Base-by-base conservation (phyloP, 2,329 filamentous ascomycete species). In the Fusarium nygamai region DNA sequence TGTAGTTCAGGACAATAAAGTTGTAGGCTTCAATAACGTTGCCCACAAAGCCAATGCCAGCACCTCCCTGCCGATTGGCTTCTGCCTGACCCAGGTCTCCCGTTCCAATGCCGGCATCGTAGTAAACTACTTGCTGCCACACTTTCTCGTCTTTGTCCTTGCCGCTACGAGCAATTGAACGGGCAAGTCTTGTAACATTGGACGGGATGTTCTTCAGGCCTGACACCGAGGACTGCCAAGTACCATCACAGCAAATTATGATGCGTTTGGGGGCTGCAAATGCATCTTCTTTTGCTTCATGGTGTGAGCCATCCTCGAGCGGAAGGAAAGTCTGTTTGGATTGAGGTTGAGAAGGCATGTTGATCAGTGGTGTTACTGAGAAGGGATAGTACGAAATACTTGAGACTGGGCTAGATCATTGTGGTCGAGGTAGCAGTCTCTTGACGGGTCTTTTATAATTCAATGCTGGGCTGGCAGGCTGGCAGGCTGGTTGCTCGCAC, bases 191-290 rank as follows among this genome's bases (percentile, higher is more conserved):
- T 34, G 79, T 80, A 16, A 83, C 82, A 34, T 83, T 83, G 19
- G 80, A 80, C 2, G 80, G 76, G 54, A 78, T 71, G 34, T 75
- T 74, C 47, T 73, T 75, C 22, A 76, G 74, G 17, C 79, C 77
- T 14, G 75, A 76, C 29, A 76, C 76, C 10, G 71, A 71, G 6
- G 59, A 72, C 60, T 81, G 82, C 82, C 81, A 83, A 13, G 82
- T 82, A 22, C 82, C 82, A 61, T 84, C 82, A 39, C 81, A 83
- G 66, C 82, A 84, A 48, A 82, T 75, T 43, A 83, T 62, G 61
- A 78, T 72, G n/a, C 76, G 76, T 60, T 78, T 78, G 10, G 76
- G 76, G 24, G 67, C 71, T 20, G 70, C 67, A 41, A 38, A 53
- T 31, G 53, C 47, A 44, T 73, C 73, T 29, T 43, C 46, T 31